Evolutionary conservation across 805 yeast species (phyloP), one percentile per base, ranked within the genome.

Genomic region (Saturnispora zaruensis): DNA sequence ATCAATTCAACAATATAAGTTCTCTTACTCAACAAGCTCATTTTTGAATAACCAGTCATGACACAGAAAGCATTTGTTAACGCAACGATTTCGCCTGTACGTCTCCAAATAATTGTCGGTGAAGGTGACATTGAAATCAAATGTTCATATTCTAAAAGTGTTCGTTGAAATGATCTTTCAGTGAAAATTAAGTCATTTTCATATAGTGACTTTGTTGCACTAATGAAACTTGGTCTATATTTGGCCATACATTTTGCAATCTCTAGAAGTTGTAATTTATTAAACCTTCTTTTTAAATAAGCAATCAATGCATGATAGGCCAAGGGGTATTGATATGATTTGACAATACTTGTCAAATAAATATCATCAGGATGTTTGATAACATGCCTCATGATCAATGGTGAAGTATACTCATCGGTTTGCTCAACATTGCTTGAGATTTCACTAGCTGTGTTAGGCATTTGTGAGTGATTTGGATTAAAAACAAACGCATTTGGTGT

Each of bases 61-160:
- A 81, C 77, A 28, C 84, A 77, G 59, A 87, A 78, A 58, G 86
- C 93, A 54, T 82, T 80, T 5, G 89, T 83, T 8, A 84, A 78
- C 7, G 86, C 86, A 9, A 85, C 89, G 40, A 87, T 81, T 61
- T 87, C 95, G 8, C 95, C 95, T 0, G 95, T 84, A 38, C 95
- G 69, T 58, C 95, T 72, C 95, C 95, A 87, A 55, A 86, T 82
- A 16, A 85, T 80, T 3, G 91, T 82, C 1, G 95, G 95, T 1
- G 87, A 78, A 9, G 89, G 83, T 18, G 84, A 80, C 51, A 81
- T 71, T 68, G 67, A 71, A 62, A 68, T 79, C 72, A 51, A 73
- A 56, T 55, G 71, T 58, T 79, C 82, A 51, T 75, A 76, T 50
- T 86, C 90, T 58, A 74, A 54, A 21, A 79, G 57, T 0, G 82